These are phyloP conservation scores for Anisodus acutangulus DNA, from an alignment of 257 asterid species.

Conservation along the genomic window DNA sequence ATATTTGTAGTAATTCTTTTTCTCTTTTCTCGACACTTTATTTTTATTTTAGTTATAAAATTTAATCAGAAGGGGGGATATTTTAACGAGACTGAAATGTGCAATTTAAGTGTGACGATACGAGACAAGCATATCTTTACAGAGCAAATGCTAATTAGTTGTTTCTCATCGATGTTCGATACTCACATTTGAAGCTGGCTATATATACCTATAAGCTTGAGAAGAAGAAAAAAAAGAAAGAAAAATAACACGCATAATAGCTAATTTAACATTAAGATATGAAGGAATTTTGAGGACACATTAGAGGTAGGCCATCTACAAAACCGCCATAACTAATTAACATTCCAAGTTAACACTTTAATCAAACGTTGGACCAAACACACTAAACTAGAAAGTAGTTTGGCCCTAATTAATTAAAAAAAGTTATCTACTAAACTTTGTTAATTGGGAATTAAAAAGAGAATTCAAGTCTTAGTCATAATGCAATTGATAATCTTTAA, in stretches of 20 bases:
- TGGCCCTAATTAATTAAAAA: not conserved
- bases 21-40: not conserved
- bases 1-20: not conserved
- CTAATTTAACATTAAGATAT: not conserved
- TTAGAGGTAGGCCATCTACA: not conserved
- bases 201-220: no score
- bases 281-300: not conserved
- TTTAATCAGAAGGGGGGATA: not conserved
- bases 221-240: no score
- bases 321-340: not conserved
- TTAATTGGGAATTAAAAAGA: not conserved
- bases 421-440: not conserved
- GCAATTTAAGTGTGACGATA: no score
- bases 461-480: conserved; percentile 9
- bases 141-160: not conserved
- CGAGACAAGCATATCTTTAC: not conserved
- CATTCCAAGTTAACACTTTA: not conserved
- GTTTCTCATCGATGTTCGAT: not conserved
- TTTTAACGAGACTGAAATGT: no score
- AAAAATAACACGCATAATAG: not conserved
- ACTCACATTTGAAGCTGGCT: not conserved
- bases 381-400: not conserved
- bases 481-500: conserved; percentile 22
- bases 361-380: not conserved
- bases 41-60: not conserved